Conservation (phyloP, 306 rosid species). For the Echinosophora koreensis region DNA sequence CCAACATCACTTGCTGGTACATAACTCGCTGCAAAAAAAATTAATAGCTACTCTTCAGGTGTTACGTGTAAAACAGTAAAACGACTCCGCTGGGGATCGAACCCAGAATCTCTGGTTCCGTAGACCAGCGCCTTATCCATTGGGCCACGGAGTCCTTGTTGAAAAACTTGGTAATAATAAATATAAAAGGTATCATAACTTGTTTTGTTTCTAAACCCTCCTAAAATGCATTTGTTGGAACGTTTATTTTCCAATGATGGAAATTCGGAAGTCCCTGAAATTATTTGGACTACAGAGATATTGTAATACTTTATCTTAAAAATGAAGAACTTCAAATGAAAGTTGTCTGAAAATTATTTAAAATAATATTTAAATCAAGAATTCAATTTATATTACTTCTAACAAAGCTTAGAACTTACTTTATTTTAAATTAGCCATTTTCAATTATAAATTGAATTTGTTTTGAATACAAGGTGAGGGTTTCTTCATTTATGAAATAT, state of each 20-base stretch:
- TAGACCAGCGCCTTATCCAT: slow-evolving; percentile 99
- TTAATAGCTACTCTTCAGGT: too few species aligned
- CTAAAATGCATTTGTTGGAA: too few species aligned
- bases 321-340: not conserved
- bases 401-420: not conserved
- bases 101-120: slow-evolving; percentile 98
- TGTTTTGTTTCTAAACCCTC: too few species aligned
- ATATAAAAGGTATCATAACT: too few species aligned
- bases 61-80: too few species aligned
- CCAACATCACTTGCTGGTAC: too few species aligned
- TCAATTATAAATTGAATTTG: not conserved
- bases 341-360: not conserved
- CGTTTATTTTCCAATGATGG: not conserved
- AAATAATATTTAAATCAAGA: not conserved
- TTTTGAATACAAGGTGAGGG: not conserved
- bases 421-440: not conserved
- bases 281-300: not conserved
- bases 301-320: not conserved
- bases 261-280: not conserved
- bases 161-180: too few species aligned
- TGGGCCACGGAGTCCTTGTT: slow-evolving; percentile 55
- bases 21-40: too few species aligned
- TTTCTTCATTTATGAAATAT: not conserved
- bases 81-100: slow-evolving; percentile 81
- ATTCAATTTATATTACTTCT: not conserved